These are phyloP conservation scores for Xylaria bambusicola DNA, from an alignment of 495 filamentous ascomycete genomes.

Conservation along the genomic window DNA sequence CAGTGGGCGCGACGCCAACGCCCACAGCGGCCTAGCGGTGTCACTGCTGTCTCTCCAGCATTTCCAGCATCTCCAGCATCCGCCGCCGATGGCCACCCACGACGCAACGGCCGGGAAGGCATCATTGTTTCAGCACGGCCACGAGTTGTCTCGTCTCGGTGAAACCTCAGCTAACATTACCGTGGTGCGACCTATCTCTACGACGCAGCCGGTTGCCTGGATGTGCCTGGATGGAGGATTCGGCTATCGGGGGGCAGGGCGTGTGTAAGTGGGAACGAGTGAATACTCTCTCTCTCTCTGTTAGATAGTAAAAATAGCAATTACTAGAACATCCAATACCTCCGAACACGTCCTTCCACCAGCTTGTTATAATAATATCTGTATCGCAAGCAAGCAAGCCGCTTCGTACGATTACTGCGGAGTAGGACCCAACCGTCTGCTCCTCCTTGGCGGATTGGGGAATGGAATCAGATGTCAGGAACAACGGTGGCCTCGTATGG, in stretches of 20 bases:
- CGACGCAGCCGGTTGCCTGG: too few species aligned
- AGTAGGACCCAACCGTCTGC: neutral
- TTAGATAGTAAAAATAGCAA: too few species aligned
- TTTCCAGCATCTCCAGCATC: neutral
- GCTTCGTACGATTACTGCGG: neutral
- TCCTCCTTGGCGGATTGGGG: slow-evolving; percentile 12
- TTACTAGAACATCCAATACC: too few species aligned
- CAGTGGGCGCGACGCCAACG: slow-evolving; percentile 8
- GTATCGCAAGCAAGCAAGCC: neutral
- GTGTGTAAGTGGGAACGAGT: too few species aligned
- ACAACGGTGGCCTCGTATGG: slow-evolving; percentile 7
- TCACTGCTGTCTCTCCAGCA: neutral
- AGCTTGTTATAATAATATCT: neutral
- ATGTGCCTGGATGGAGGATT: too few species aligned
- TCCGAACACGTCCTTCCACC: too few species aligned
- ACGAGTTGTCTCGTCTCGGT: too few species aligned
- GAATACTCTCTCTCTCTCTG: too few species aligned
- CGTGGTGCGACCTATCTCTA: too few species aligned
- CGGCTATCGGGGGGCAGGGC: too few species aligned
- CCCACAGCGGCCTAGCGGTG: neutral
- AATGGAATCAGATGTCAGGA: slow-evolving; percentile 1
- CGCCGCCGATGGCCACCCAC: neutral
- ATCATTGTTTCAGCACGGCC: slow-evolving; percentile 10
- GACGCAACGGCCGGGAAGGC: neutral
- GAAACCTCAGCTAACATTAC: slow-evolving; percentile 3